Percentiles rank a stretch among this genome's conserved stretches.
Conservation (phyloP, 345 rosid species). For the Trapa bicornis region DNA sequence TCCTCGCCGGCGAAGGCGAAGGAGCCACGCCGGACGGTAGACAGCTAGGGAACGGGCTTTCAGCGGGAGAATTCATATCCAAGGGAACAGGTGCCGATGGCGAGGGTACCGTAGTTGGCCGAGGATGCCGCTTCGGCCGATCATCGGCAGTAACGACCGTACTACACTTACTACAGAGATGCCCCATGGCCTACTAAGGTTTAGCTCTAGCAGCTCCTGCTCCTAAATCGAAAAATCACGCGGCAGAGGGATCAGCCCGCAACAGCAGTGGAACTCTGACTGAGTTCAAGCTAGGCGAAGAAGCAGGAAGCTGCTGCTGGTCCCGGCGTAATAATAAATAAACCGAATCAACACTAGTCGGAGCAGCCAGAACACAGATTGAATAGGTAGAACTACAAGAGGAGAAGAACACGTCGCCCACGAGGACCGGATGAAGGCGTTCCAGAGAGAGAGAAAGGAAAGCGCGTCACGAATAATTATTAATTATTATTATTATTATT, state of each 20-base stretch:
- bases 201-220: background rate
- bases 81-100: conserved; percentile 17
- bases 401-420: background rate
- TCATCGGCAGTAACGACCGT: conserved; percentile 22
- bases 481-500: background rate
- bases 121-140: conserved; percentile 17
- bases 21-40: conserved; percentile 72
- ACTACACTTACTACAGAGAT: conserved; percentile 57
- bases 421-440: background rate
- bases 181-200: conserved; percentile 41
- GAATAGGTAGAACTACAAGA: background rate
- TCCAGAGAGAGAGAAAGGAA: background rate
- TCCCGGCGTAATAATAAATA: too few species aligned
- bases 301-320: background rate
- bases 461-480: background rate
- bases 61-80: conserved; percentile 34
- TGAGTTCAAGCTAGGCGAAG: background rate
- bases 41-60: conserved; percentile 68
- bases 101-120: conserved; percentile 13
- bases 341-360: background rate
- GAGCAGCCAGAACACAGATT: background rate
- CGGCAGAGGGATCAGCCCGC: background rate
- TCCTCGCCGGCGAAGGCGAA: conserved; percentile 76
- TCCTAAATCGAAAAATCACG: background rate
- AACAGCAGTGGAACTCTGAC: background rate